Conservation (phyloP, 345 rosid species). For the Turritis glabra region DNA sequence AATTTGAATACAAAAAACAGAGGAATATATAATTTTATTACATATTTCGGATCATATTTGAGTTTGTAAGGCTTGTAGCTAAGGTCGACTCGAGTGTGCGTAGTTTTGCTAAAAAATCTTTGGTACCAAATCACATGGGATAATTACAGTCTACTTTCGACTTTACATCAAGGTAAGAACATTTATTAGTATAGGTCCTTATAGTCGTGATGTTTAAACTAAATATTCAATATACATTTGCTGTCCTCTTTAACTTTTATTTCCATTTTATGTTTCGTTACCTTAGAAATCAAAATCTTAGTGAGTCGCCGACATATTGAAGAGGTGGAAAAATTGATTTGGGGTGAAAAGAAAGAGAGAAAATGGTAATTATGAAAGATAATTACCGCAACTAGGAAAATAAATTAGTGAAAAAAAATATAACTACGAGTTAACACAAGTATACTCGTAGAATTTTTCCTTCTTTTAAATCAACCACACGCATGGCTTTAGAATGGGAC, state of each 20-base stretch:
- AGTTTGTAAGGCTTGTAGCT: conserved; percentile 8
- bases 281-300: background rate
- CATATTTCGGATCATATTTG: conserved; percentile 2
- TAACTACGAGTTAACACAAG: too few relatives aligned
- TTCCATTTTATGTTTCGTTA: background rate
- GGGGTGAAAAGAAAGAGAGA: background rate
- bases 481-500: too few relatives aligned
- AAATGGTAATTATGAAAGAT: too few relatives aligned
- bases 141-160: conserved; percentile 7
- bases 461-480: too few relatives aligned
- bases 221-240: background rate
- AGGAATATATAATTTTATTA: background rate
- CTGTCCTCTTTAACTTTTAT: conserved; percentile 2
- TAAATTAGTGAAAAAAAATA: too few relatives aligned
- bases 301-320: background rate
- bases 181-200: conserved; percentile 21
- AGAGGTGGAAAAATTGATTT: too few relatives aligned
- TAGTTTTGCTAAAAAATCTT: background rate
- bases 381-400: background rate
- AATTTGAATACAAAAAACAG: background rate
- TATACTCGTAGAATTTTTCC: too few relatives aligned
- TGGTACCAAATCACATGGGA: conserved; percentile 22
- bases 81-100: background rate
- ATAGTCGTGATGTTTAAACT: background rate
- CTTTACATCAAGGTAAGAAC: background rate